Base-by-base conservation (phyloP, 306 rosid genomes). In the Glycine latifolia region DNA sequence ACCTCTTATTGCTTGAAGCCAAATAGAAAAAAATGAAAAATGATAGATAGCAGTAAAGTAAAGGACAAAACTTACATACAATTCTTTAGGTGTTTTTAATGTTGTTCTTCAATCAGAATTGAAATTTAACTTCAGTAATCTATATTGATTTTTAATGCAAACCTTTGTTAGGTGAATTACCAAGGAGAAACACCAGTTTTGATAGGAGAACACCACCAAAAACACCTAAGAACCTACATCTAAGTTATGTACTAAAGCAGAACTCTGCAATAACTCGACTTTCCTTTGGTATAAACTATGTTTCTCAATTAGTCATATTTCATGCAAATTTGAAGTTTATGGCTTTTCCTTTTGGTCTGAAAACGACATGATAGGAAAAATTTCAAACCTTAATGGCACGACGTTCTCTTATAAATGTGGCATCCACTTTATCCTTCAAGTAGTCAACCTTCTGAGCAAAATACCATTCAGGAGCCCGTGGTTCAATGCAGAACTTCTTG, bases 391-490 rank as follows among this genome's bases (percentile, higher is more conserved):
- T 94, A 74, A 94, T 92, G 73, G 97, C 97, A 50, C 97, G 93
- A 0, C 98, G 92, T 73, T 94, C 98, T 79, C 87, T 81, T 26
- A 94, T 75, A 70, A 94, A 94, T 63, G 87, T 56, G 4, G 97
- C 89, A 81, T 94, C 93, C 12, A 94, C 91, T 87, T 92, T 94
- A 81, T 94, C 89, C 65, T 58, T 92, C 75, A 94, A 80, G 76
- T 94, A 94, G 89, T 94, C 97, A 66, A 94, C 94, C 83, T 89
- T 92, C 76, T 82, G 91, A 72, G 89, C 88, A 84, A 94, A 94
- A 84, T 94, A 94, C 98, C 98, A 94, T 78, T 94, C 98, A 0
- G 98, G 98, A 60, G 98, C 98, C 63, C 98, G 90, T 1, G 97
- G 98, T 69, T 94, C 98, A 33, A 94, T 88, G 76, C 50, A 89